Evolutionary conservation across 2,329 filamentous ascomycete species (phyloP), one percentile per base, ranked within the genome.

Genomic region (Cladophialophora carrionii): DNA sequence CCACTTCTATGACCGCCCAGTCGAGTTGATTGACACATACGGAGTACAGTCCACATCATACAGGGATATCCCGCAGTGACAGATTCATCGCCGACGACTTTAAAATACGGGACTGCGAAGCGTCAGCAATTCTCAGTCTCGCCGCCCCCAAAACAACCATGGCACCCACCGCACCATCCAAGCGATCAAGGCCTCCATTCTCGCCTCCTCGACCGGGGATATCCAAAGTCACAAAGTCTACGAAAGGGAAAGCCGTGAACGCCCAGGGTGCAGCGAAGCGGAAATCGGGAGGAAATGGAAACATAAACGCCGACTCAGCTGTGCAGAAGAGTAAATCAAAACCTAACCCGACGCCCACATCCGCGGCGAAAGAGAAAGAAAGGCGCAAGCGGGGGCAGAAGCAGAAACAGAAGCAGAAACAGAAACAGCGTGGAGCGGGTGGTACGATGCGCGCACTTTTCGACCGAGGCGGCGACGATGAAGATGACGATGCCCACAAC

Each of bases 121-220:
- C 37, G 1, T n/a, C 37, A 43, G 37, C 5, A n/a, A 43, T 3
- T 24, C n/a, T 26, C 8, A 6, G 37, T 2, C 3, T 24, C 22
- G 5, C 24, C 17, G 14, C 14, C 37, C 4, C 2, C 10, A 26
- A 26, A 57, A n/a, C 6, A 22, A 22, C 41, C 10, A 60, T 60
- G 57, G 57, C 57, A 14, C 46, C 57, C 10, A 52, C 46, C n/a
- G 32, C 20, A 12, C 37, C 29, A 20, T 52, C 43, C 57, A 52
- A 32, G 32, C 41, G 32, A 24, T 12, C 55, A 59, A 74, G 71
- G 14, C 76, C 78, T 20, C 77, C 78, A n/a, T 81, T 81, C 73
- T 80, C 80, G 3, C 78, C 79, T 43, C 79, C 79, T 2, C 76
- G 79, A 56, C 73, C 70, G 20, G 63, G 71, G 6, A 55, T 58